These are phyloP conservation scores for Turnera subulata DNA, from an alignment of 345 rosid genomes.

Conservation along the genomic window DNA sequence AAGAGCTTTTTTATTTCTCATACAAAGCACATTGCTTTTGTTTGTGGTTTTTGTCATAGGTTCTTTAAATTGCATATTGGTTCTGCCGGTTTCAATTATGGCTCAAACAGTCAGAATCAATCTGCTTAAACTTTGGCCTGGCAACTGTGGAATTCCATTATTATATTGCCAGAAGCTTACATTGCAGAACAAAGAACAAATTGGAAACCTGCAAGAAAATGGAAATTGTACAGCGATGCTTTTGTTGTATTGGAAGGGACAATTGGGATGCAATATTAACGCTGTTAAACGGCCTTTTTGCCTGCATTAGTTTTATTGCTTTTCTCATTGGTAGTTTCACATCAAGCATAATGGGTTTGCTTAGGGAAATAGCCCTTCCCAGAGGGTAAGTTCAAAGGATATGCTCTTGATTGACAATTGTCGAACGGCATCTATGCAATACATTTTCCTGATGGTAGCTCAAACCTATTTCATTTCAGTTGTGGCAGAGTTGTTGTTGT, in stretches of 20 bases:
- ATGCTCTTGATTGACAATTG: neutral
- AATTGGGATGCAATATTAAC: no score
- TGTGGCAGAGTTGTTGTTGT: neutral
- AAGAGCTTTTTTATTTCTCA: no score
- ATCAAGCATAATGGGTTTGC: neutral
- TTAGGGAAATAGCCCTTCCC: neutral
- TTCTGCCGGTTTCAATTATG: neutral
- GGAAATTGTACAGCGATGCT: no score
- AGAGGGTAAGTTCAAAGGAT: neutral
- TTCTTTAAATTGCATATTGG: neutral
- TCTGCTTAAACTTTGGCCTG: neutral
- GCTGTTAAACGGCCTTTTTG: no score
- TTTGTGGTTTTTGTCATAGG: neutral
- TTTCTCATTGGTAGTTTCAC: neutral
- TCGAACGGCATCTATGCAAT: neutral
- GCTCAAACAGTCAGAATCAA: neutral
- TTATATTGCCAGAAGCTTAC: no score
- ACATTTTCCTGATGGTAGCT: neutral
- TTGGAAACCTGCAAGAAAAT: neutral
- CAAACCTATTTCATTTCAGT: neutral
- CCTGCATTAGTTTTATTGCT: no score
- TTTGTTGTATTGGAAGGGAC: no score
- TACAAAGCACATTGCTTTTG: no score
- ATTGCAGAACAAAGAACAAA: no score
- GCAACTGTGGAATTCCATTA: no score